phyloP scores from a whole-genome alignment of 148 eudicot genomes.

The Silene latifolia region DNA sequence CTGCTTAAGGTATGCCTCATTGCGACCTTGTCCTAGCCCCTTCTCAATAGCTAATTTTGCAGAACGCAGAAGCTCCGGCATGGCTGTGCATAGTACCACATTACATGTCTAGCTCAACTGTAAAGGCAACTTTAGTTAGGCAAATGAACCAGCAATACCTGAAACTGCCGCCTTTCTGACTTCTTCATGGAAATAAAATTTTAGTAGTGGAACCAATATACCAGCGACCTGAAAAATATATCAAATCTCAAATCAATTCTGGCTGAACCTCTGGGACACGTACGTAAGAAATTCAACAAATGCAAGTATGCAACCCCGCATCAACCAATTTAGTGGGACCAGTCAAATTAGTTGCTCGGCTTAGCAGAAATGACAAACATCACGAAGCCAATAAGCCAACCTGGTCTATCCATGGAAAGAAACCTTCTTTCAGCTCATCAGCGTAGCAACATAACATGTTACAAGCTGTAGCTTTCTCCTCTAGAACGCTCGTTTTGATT shows the following conservation, averaged over 20 bases:
- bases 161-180: constrained; percentile 49
- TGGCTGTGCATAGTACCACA: constrained; percentile 27
- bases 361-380: background rate
- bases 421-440: constrained; percentile 49
- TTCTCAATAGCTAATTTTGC: constrained; percentile 43
- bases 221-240: constrained; percentile 36
- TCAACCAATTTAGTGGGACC: background rate
- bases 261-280: background rate
- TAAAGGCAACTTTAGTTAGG: constrained; percentile 1
- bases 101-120: constrained; percentile 1
- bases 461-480: constrained; percentile 52
- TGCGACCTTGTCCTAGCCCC: constrained; percentile 41
- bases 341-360: background rate
- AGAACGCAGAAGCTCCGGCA: constrained; percentile 45
- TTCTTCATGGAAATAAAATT: constrained; percentile 48
- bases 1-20: constrained; percentile 40
- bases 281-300: background rate
- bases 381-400: constrained; percentile 11
- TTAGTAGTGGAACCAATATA: constrained; percentile 50
- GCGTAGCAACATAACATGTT: constrained; percentile 51
- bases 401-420: constrained; percentile 49
- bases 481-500: constrained; percentile 40
- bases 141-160: constrained; percentile 27
- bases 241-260: background rate
- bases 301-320: background rate